Base-by-base conservation (phyloP, 768 basidiomycete species). In the Agrocybe praecox region DNA sequence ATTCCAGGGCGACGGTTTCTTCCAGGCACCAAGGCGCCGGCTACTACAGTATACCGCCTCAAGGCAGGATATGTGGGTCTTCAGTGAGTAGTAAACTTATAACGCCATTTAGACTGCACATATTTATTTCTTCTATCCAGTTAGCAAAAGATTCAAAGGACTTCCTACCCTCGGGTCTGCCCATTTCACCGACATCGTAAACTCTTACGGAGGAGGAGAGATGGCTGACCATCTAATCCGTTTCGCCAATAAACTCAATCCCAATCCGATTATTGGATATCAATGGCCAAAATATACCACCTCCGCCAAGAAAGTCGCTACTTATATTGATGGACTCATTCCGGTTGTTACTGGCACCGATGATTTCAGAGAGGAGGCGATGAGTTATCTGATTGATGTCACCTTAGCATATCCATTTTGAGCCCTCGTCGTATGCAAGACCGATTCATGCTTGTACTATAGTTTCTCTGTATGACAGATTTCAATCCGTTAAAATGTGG, bases 21-120 rank as follows among this genome's bases (percentile, higher is more conserved):
- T 85, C 69, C 78, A 84, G 55, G 79, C 72, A 0, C 78, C 83
- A 44, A 67, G 82, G 12, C 63, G 81, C 2, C 78, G 78, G 66
- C 72, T 85, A 57, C 61, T 84, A 26, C 62, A 77, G 26, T 33
- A 59, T 32, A 50, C 42, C 36, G 49, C 23, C 18, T 14, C 21
- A 33, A 26, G 36, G 19, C 53, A 55, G 34, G 24, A 55, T 42
- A 46, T 48, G 15, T 55, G 53, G 53, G 53, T 55, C 15, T 55
- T 23, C 23, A 46, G 53, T 48, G 24, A 10, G 53, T 26, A 1
- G 8, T 11, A 32, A 12, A 6, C 26, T 18, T 18, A 55, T 9
- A 33, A 14, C 5, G 10, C 36, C 2, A 6, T 1, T 54, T 22
- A 33, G 11, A 19, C 26, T 54, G 19, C 17, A 33, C 34, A 22